These are phyloP conservation scores for Neurospora sp. DNA, from an alignment of 495 filamentous ascomycete species.

Conservation along the genomic window DNA sequence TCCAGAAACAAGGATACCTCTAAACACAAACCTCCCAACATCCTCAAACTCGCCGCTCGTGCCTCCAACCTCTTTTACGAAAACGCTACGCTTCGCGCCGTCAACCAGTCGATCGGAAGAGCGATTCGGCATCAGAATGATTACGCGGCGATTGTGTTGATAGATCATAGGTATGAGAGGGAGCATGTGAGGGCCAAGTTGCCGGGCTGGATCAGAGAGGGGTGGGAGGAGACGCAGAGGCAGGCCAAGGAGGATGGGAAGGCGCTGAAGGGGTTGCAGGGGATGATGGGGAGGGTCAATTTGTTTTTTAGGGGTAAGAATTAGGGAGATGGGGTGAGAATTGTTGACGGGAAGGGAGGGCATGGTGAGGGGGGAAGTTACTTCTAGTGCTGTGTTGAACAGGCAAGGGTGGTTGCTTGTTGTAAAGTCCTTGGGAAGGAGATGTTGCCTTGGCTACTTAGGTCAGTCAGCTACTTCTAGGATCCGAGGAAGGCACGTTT, in stretches of 20 bases:
- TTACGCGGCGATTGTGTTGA: constrained; percentile 80
- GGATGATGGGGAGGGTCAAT: constrained; percentile 45
- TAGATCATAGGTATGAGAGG: constrained; percentile 67
- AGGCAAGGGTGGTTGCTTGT: not conserved
- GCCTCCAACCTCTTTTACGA: constrained; percentile 59
- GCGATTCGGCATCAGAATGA: constrained; percentile 83
- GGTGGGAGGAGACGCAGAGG: constrained; percentile 12
- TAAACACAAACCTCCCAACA: not conserved
- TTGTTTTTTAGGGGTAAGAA: constrained; percentile 45
- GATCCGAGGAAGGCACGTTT: not conserved
- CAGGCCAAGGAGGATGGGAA: constrained; percentile 28
- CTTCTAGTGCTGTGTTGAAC: not conserved
- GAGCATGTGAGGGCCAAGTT: constrained; percentile 65
- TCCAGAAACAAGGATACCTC: not conserved
- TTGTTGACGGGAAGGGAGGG: no score
- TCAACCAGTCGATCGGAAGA: constrained; percentile 91
- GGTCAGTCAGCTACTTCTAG: not conserved
- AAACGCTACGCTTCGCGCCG: constrained; percentile 91
- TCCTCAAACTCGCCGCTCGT: not conserved
- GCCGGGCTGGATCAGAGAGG: constrained; percentile 75
- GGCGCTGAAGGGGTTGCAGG: constrained; percentile 36
- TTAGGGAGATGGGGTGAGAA: not conserved
- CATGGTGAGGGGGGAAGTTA: not conserved
- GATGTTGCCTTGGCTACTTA: not conserved
- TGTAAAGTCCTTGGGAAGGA: not conserved